Percentiles rank a stretch among this genome's conserved stretches.
Evolutionary conservation across 495 filamentous ascomycete species (phyloP).

Genomic region (Tuber microsphaerosporum): DNA sequence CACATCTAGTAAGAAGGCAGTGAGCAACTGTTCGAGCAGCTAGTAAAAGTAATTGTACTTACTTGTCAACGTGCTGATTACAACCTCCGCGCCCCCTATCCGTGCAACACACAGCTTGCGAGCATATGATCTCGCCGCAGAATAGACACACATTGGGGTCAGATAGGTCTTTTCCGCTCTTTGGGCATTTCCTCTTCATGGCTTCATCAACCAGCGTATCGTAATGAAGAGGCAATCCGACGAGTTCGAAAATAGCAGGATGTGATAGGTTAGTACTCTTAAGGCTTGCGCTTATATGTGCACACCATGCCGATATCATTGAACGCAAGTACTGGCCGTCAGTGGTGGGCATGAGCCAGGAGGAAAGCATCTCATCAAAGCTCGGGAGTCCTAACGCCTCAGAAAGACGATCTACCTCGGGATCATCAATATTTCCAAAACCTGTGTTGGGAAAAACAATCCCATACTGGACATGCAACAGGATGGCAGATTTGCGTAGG

Average conservation of each 20-base stretch:
- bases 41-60: constrained; percentile 43
- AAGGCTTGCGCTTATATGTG: constrained; percentile 42
- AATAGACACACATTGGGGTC: constrained; percentile 90
- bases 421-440: constrained; percentile 55
- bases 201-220: constrained; percentile 90
- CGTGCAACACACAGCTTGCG: constrained; percentile 84
- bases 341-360: constrained; percentile 22
- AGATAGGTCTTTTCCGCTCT: constrained; percentile 68
- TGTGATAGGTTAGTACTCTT: constrained; percentile 55
- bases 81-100: constrained; percentile 66
- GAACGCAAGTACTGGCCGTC: constrained; percentile 43
- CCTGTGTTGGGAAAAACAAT: constrained; percentile 76
- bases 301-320: constrained; percentile 73
- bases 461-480: constrained; percentile 81
- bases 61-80: constrained; percentile 83
- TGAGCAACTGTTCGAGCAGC: constrained; percentile 17
- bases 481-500: constrained; percentile 73
- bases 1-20: constrained; percentile 55
- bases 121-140: constrained; percentile 92
- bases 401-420: constrained; percentile 78
- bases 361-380: constrained; percentile 65
- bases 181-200: constrained; percentile 76
- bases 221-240: constrained; percentile 84
- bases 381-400: constrained; percentile 65
- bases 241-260: constrained; percentile 85